Percentiles rank a stretch among this genome's conserved stretches.
Conservation (phyloP, 2,329 filamentous ascomycete species). For the Beauveria rudraprayagi region DNA sequence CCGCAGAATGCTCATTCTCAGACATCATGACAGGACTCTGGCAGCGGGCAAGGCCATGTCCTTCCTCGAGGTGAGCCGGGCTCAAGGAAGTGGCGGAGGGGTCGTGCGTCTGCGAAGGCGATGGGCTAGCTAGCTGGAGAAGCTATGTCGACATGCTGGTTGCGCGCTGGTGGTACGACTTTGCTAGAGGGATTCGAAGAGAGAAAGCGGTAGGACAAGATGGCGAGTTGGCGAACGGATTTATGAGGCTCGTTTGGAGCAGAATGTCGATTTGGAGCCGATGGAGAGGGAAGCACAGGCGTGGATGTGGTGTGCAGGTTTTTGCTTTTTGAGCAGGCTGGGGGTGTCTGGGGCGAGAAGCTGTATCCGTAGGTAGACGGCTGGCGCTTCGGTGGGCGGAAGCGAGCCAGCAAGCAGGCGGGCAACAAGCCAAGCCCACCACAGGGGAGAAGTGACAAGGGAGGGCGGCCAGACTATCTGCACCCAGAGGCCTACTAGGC, state of each 20-base stretch:
- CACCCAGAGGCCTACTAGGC: too few species aligned
- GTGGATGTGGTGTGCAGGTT: neutral
- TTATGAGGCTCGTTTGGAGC: neutral
- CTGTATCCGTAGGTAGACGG: neutral
- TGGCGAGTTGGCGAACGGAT: neutral
- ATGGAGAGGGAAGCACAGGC: neutral
- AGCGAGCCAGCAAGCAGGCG: neutral
- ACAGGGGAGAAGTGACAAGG: too few species aligned
- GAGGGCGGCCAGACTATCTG: too few species aligned
- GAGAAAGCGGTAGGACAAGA: neutral
- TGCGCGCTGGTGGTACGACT: neutral
- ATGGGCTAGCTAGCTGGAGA: slow-evolving; percentile 3
- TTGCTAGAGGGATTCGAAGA: neutral
- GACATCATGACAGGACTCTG: slow-evolving; percentile 5
- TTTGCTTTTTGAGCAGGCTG: slow-evolving; percentile 4
- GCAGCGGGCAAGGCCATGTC: slow-evolving; percentile 8
- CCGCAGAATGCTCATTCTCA: neutral
- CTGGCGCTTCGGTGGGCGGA: slow-evolving; percentile 3
- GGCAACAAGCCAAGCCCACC: too few species aligned
- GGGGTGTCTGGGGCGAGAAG: slow-evolving; percentile 6
- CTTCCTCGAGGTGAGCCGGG: slow-evolving; percentile 9
- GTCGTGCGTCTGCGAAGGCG: slow-evolving; percentile 6
- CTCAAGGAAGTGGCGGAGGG: slow-evolving; percentile 6
- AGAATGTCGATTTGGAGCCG: neutral
- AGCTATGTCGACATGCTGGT: slow-evolving; percentile 9